Evolutionary conservation across 75 land plant species (phyloP), one percentile per base, ranked within the genome.

Genomic region (Chamaecyparis obtusa): DNA sequence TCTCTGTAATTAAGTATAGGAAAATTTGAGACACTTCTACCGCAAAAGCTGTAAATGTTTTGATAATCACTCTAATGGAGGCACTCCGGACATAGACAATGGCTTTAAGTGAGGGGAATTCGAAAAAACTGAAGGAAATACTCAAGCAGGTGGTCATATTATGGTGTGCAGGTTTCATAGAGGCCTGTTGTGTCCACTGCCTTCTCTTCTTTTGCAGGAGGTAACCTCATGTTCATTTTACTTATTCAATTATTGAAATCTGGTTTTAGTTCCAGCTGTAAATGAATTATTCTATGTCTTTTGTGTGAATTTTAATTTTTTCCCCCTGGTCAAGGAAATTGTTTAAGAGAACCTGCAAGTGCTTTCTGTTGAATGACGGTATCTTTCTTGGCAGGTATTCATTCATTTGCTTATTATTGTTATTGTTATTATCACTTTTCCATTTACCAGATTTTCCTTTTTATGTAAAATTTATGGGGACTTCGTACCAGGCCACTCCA

Each of bases 381-480:
- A 94, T 96, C 57, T 96, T 95, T 88, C 91, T 97, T 76, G 99
- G 99, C 85, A 97, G 98, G 99, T 96, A 88, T 84, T 55, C 33
- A 35, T 48, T 43, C 43, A 6, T 24, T 80, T 80, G 21, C 24
- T 64, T 21, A 64, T 24, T 64, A 64, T 64, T 64, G 27, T 57
- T 57, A 57, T 19, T 64, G 27, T 7, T 64, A 64, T 21, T 4
- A 19, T 64, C 5, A 24, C 21, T 64, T 24, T 64, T 64, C 27
- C 69, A 24, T 64, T 21, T 24, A 24, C 0, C 24, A 7, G 24
- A 16, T 35, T 79, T 24, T 78, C 81, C 6, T 78, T 33, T 33
- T 78, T 35, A 14, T 78, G 16, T 16, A 3, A 57, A 57, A 57
- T 57, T 57, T 57, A 57, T 57, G 15, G 54, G 15, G 14, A 51